Percentiles rank a stretch among this genome's conserved stretches.
These are phyloP conservation scores for Colletotrichum sp. DNA, from an alignment of 2,329 filamentous ascomycete species.

Conservation along the genomic window DNA sequence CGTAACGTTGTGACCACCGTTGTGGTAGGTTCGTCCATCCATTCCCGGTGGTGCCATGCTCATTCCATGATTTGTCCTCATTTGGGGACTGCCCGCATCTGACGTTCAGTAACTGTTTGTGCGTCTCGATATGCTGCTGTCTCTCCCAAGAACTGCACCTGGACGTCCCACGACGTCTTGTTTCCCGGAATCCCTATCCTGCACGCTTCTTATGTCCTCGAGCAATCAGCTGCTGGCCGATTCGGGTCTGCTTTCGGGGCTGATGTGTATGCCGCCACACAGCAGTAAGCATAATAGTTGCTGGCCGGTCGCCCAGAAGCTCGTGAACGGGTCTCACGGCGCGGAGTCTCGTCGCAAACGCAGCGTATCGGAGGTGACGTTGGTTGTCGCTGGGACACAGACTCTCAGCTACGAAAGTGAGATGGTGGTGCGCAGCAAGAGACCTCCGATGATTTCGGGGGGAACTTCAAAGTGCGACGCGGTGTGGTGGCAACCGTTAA, in stretches of 20 bases:
- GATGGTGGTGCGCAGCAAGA: background rate
- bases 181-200: conserved; percentile 3
- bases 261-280: conserved; percentile 7
- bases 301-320: background rate
- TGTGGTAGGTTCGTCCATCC: conserved; percentile 45
- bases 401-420: background rate
- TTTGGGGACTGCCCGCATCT: conserved; percentile 25
- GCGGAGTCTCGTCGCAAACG: background rate
- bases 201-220: background rate
- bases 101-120: background rate
- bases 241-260: background rate
- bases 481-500: background rate
- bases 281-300: conserved; percentile 13
- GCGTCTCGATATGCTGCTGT: background rate
- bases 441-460: background rate
- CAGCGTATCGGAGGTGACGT: background rate
- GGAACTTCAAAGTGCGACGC: background rate
- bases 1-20: conserved; percentile 40
- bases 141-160: background rate
- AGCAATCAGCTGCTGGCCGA: background rate
- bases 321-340: background rate
- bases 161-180: conserved; percentile 14
- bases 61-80: conserved; percentile 49
- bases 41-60: conserved; percentile 50
- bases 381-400: background rate